phyloP scores from a whole-genome alignment of 2,329 filamentous ascomycete genomes.

The Davidsoniella neocaledoniae region DNA sequence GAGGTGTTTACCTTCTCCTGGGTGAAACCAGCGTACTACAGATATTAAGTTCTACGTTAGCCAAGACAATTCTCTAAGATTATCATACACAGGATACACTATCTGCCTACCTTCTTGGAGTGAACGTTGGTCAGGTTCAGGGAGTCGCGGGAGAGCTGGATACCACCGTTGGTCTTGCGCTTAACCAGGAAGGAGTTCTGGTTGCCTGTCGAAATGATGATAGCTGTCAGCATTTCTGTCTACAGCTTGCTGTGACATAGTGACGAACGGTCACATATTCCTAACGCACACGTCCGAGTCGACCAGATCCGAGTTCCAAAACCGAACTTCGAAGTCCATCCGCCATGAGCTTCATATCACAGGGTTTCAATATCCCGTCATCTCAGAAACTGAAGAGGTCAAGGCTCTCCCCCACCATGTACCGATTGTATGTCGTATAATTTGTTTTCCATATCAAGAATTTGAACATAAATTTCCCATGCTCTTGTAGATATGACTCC shows the following conservation, averaged over 20 bases:
- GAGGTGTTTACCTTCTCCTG: conserved; percentile 63
- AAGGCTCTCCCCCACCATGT: too few species aligned
- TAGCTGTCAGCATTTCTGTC: conserved; percentile 7
- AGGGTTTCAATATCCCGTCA: too few species aligned
- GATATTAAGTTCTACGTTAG: conserved; percentile 20
- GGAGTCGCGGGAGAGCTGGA: conserved; percentile 86
- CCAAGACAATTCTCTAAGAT: not conserved
- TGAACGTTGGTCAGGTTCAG: conserved; percentile 87
- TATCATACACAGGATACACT: not conserved
- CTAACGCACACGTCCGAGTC: not conserved
- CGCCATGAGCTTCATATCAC: too few species aligned
- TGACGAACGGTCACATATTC: not conserved
- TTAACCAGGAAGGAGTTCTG: conserved; percentile 88
- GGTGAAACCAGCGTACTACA: conserved; percentile 75
- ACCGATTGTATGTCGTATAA: too few species aligned
- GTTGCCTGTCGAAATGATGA: conserved; percentile 40
- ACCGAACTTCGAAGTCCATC: not conserved
- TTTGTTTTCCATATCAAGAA: too few species aligned
- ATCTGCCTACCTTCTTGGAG: conserved; percentile 59
- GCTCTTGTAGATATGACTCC: too few species aligned
- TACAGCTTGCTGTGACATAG: not conserved
- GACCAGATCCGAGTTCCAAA: conserved; percentile 3
- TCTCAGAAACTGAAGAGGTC: too few species aligned
- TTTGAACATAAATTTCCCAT: too few species aligned
- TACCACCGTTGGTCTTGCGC: conserved; percentile 61